A percentile compares a stretch with the other conserved stretches of the same genome.
These are phyloP conservation scores for Aegilops sharonensis DNA, from an alignment of 176 grass and related monocot species.

Conservation along the genomic window DNA sequence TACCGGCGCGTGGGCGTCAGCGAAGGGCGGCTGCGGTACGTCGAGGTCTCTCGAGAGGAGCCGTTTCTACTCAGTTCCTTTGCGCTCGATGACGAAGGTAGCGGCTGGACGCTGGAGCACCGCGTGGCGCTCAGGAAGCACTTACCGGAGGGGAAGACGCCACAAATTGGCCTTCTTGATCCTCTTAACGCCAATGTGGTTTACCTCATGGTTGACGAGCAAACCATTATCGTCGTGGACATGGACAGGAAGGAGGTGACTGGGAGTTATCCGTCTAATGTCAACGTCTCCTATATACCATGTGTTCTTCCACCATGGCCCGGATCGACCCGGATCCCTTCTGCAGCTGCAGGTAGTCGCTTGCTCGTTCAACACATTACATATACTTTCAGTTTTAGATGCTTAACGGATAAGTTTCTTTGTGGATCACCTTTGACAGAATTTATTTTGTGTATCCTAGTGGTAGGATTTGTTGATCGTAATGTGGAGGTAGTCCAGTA, in stretches of 20 bases:
- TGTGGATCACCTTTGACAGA: background rate
- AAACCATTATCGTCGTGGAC: background rate
- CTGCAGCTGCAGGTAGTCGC: background rate
- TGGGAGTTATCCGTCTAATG: too few species aligned
- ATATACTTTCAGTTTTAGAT: background rate
- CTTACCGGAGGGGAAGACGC: background rate
- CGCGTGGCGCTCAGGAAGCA: background rate
- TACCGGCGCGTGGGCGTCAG: conserved; percentile 21
- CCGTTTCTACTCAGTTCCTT: conserved; percentile 8
- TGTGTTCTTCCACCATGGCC: conserved; percentile 28
- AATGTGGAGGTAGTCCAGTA: background rate
- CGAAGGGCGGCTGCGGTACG: conserved; percentile 31
- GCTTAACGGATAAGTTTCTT: background rate
- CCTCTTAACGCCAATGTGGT: conserved; percentile 10
- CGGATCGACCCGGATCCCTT: background rate
- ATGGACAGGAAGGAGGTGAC: background rate
- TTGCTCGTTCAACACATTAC: background rate
- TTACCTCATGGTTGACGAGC: background rate
- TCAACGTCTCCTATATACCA: background rate
- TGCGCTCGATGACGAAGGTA: background rate
- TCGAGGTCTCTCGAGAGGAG: conserved; percentile 14
- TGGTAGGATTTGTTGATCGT: background rate
- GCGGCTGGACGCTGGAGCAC: conserved; percentile 22
- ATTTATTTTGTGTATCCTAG: background rate
- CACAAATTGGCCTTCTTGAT: background rate